Evolutionary conservation across 352 stramenopile species (phyloP), one percentile per base, ranked within the genome.

Genomic region (Globisporangium recalcitrans): DNA sequence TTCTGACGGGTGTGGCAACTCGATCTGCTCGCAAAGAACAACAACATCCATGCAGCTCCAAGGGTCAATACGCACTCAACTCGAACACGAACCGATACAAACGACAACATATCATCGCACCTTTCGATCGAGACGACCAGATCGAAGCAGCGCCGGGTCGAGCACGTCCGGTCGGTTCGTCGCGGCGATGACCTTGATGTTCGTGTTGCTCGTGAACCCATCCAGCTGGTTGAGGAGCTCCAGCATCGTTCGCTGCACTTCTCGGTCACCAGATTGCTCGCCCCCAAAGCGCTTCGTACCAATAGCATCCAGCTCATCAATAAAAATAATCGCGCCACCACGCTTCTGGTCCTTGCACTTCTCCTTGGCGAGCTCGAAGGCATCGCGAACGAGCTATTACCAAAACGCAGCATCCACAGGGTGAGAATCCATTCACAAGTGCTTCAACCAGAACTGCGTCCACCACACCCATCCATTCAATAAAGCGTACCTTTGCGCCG

Each of bases 301-400:
- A 76, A 99, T 99, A 9, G 97, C 97, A 86, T 99, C 97, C 66
- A 99, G 60, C 82, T 99, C 97, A 71, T 99, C 97, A 79, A 99
- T 99, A 77, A 99, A 99, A 62, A 99, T 98, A 74, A 99, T 99
- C 29, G 96, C 97, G 24, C 97, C 97, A 31, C 85, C 80, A 19
- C 78, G 82, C 4, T 89, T 77, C 62, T 96, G 82, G 48, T 98
- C 83, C 60, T 97, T 90, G 63, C 90, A 78, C 87, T 98, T 98
- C 60, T 98, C 91, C 68, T 96, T 97, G 24, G 91, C 91, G 52
- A 98, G 65, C 60, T 99, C 96, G 72, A 99, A 99, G 0, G 97
- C 97, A 74, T 99, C 97, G 52, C 97, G 86, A 65, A 99, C 97
- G 13, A 99, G 78, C 78, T 98, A 32, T 22, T 1, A n/a, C 9